phyloP scores from a whole-genome alignment of 768 basidiomycete species.

The Floccularia luteovirens region DNA sequence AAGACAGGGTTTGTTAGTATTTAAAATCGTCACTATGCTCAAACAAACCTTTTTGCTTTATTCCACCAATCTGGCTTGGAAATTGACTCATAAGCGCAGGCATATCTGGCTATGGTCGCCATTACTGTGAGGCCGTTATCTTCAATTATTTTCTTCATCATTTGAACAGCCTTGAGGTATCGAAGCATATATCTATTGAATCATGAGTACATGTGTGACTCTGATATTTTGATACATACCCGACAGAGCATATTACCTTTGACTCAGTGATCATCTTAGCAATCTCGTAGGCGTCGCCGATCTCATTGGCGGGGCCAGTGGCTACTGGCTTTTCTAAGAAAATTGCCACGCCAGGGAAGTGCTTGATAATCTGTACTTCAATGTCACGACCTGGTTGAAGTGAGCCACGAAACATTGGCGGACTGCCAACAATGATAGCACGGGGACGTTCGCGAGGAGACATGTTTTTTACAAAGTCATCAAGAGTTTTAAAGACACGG shows the following conservation, averaged over 20 bases:
- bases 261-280: conserved; percentile 64
- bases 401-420: conserved; percentile 90
- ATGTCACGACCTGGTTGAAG: conserved; percentile 71
- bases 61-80: conserved; percentile 91
- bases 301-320: conserved; percentile 65
- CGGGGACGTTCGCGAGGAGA: conserved; percentile 58
- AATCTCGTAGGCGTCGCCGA: conserved; percentile 63
- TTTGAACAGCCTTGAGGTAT: conserved; percentile 89
- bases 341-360: conserved; percentile 83
- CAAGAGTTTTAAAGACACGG: conserved; percentile 74
- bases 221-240: conserved; percentile 39
- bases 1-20: conserved; percentile 4
- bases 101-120: conserved; percentile 93
- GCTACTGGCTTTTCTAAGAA: conserved; percentile 93
- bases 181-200: conserved; percentile 79
- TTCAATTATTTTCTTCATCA: conserved; percentile 93
- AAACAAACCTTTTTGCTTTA: conserved; percentile 67
- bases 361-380: conserved; percentile 78
- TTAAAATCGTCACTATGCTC: conserved; percentile 1
- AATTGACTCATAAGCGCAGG: conserved; percentile 77
- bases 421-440: conserved; percentile 84
- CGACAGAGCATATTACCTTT: conserved; percentile 80
- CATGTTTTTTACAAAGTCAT: conserved; percentile 76
- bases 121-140: conserved; percentile 94
- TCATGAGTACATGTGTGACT: neutral